Evolutionary conservation across 345 rosid species (phyloP).

Genomic region (Gossypium mustelinum): DNA sequence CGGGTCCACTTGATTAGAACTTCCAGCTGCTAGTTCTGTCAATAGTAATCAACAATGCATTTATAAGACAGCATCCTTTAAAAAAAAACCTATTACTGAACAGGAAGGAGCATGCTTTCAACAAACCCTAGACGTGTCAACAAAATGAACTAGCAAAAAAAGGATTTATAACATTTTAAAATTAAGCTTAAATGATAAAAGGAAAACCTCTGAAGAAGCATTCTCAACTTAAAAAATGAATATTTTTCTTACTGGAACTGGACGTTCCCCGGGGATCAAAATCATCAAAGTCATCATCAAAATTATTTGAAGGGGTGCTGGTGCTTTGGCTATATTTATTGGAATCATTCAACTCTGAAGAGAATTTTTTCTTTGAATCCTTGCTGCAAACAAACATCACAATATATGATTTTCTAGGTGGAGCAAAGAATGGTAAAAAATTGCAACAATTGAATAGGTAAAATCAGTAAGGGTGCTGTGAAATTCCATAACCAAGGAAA

Average conservation of each 20-base stretch:
- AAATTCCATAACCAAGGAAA: background rate
- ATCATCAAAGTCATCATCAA: conserved; percentile 73
- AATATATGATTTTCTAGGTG: conserved; percentile 5
- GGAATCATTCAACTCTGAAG: conserved; percentile 36
- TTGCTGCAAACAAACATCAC: conserved; percentile 41
- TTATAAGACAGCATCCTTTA: background rate
- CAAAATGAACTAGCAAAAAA: background rate
- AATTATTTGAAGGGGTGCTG: conserved; percentile 39
- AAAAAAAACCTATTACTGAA: background rate
- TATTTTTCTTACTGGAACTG: conserved; percentile 51
- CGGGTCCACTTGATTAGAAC: conserved; percentile 66
- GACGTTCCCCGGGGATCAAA: conserved; percentile 94
- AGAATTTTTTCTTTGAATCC: conserved; percentile 43
- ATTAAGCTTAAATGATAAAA: background rate
- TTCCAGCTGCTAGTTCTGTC: conserved; percentile 61
- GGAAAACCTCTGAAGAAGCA: background rate
- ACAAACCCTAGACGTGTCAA: background rate
- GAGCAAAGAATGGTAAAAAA: background rate
- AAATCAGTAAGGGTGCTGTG: background rate
- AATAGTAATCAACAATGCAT: conserved; percentile 20
- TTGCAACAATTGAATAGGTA: background rate
- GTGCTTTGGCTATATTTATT: conserved; percentile 38
- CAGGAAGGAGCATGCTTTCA: background rate
- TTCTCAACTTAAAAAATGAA: background rate
- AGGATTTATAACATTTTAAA: conserved; percentile 3